Evolutionary conservation across 2,329 filamentous ascomycete genomes (phyloP), one percentile per base, ranked within the genome.

Genomic region (Onygena corvina): DNA sequence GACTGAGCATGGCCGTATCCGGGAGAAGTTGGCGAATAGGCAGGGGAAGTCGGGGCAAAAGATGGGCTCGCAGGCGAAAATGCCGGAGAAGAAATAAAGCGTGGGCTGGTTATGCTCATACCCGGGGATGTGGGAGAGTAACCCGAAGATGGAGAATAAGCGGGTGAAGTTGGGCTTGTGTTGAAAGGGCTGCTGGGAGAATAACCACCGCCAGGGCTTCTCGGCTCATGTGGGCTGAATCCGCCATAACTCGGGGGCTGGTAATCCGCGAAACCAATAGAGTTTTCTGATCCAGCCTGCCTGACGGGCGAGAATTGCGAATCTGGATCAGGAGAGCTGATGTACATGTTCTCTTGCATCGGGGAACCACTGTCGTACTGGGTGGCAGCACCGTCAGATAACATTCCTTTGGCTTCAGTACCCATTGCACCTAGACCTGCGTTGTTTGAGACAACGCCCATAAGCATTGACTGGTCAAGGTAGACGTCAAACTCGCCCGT

Each of bases 401-500:
- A 75, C 53, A 83, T 80, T 50, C 81, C 83, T 71, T 88, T 89
- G 57, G 82, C 76, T 11, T 83, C 81, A 47, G 83, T 84, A 49
- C 83, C 80, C 77, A 87, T 86, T 44, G 89, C 77, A 59, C 83
- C 85, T 72, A 83, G 86, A 64, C 85, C 81, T 36, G 85, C 86
- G 66, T 94, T 94, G 68, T 94, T 89, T 46, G 86, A 88, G 52
- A 94, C 88, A 61, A 94, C 87, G 14, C 89, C 94, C 66, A 93
- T 86, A 36, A 96, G 79, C 86, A 98, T 94, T 68, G 85, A 85
- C 56, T 88, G 88, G 64, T 98, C 93, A 57, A 98, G 76, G 58
- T 89, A 81, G 48, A 96, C 81, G 56, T 98, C 88, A 60, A 98
- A 90, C 67, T 94, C 88, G 55, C 92, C 92, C 51, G 93, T 98